Percentiles rank a stretch among this genome's conserved stretches.
These are phyloP conservation scores for Saksenaea oblongispora DNA, from an alignment of 371 early-diverging fungal species.

Conservation along the genomic window DNA sequence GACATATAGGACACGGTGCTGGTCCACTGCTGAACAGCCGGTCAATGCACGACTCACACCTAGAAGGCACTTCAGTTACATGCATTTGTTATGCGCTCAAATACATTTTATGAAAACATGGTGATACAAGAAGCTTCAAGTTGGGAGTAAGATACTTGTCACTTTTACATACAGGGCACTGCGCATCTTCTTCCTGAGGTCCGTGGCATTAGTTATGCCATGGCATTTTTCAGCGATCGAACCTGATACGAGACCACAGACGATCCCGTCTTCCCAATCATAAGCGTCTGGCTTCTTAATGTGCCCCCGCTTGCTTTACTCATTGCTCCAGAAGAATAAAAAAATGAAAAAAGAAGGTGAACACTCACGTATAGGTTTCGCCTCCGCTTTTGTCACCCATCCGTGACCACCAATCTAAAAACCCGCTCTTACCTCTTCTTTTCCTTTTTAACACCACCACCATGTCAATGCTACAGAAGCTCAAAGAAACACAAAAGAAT, in stretches of 20 bases:
- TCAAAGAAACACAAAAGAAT: constrained; percentile 44
- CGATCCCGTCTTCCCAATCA: constrained; percentile 45
- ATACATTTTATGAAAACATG: constrained; percentile 98
- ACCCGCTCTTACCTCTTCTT: not conserved
- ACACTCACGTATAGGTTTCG: no score
- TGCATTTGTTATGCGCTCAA: no score
- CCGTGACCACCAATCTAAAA: not conserved
- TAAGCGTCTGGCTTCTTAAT: constrained; percentile 36
- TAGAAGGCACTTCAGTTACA: constrained; percentile 23
- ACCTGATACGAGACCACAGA: constrained; percentile 50
- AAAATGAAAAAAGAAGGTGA: not conserved
- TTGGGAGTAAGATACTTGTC: constrained; percentile 93
- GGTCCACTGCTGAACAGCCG: constrained; percentile 84
- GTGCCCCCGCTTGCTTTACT: constrained; percentile 16
- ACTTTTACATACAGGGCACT: constrained; percentile 95
- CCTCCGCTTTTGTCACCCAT: not conserved
- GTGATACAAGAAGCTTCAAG: constrained; percentile 91
- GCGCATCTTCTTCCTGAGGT: constrained; percentile 67
- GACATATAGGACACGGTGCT: constrained; percentile 94
- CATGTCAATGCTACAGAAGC: constrained; percentile 49
- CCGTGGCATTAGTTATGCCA: not conserved
- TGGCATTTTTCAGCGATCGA: not conserved
- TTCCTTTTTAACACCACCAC: not conserved
- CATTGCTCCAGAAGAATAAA: not conserved
- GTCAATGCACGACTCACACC: constrained; percentile 92